Conservation (phyloP, 2,329 filamentous ascomycete species). For the Fonsecaea pedrosoi region DNA sequence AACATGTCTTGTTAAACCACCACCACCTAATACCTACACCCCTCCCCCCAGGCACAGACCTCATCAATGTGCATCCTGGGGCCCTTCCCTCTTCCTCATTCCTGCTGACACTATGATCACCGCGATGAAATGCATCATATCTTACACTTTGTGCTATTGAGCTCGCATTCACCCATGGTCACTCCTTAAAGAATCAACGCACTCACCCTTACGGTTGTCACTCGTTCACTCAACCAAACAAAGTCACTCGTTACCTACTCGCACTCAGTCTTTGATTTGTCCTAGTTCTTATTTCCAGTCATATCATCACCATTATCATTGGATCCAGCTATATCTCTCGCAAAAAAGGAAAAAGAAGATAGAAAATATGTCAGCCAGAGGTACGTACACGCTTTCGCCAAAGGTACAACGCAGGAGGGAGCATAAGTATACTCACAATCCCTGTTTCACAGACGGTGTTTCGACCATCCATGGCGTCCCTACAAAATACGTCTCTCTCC, state of each 20-base stretch:
- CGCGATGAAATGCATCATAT: slow-evolving; percentile 15
- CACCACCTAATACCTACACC: neutral
- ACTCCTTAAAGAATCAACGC: slow-evolving; percentile 10
- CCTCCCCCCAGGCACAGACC: slow-evolving; percentile 11
- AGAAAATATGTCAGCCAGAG: slow-evolving; percentile 10
- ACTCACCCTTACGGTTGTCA: slow-evolving; percentile 14
- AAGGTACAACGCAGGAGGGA: too few species aligned
- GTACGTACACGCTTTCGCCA: neutral
- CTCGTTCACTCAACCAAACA: slow-evolving; percentile 5
- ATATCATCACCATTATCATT: neutral
- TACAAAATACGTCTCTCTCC: slow-evolving; percentile 37
- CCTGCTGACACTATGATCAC: slow-evolving; percentile 11
- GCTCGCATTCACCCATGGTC: slow-evolving; percentile 8
- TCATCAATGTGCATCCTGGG: neutral
- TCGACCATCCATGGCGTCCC: slow-evolving; percentile 36
- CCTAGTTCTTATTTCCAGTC: neutral
- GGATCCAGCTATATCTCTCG: neutral
- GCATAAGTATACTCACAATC: neutral
- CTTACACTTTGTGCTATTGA: slow-evolving; percentile 16
- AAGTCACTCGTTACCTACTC: slow-evolving; percentile 11
- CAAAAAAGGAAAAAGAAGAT: neutral
- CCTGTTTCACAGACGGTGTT: slow-evolving; percentile 3
- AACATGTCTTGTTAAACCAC: slow-evolving; percentile 5
- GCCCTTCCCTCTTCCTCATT: neutral
- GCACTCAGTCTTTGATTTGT: neutral